Evolutionary conservation across 2,329 filamentous ascomycete genomes (phyloP).

Genomic region (Colletotrichum liriopes): DNA sequence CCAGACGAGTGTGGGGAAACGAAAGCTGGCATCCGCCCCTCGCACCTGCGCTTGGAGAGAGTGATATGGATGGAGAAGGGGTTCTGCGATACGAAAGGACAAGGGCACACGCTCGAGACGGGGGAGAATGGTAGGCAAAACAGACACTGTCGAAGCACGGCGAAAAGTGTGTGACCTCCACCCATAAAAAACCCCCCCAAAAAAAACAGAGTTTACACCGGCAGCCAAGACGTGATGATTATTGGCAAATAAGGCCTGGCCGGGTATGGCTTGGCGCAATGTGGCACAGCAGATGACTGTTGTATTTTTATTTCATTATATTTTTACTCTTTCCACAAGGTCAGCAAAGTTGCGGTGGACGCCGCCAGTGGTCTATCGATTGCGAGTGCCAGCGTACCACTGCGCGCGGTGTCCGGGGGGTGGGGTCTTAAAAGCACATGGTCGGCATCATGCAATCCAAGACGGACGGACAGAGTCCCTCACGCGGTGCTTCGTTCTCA

Average conservation of each 20-base stretch:
- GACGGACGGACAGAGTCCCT: not conserved
- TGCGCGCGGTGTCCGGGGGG: not conserved
- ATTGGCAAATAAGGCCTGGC: conserved; percentile 12
- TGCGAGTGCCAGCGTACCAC: not conserved
- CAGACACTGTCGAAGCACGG: not conserved
- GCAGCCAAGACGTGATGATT: conserved; percentile 11
- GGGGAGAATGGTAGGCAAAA: not conserved
- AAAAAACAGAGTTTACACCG: conserved; percentile 7
- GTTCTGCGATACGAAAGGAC: not conserved
- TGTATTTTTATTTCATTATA: not conserved
- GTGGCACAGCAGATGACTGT: not conserved
- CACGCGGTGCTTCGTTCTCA: not conserved
- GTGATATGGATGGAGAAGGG: not conserved
- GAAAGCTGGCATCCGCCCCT: conserved; percentile 3
- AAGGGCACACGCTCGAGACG: not conserved
- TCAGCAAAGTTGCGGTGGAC: not conserved
- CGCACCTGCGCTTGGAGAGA: not conserved
- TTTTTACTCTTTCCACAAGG: not conserved
- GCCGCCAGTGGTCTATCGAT: not conserved
- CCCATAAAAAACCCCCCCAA: too few relatives aligned
- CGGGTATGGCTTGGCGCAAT: conserved; percentile 8
- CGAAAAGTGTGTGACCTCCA: not conserved
- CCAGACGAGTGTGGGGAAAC: conserved; percentile 27
- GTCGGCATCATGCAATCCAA: not conserved
- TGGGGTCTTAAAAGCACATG: not conserved